Conservation (phyloP, 2,329 filamentous ascomycete species). For the Aspergillus cejpii region DNA sequence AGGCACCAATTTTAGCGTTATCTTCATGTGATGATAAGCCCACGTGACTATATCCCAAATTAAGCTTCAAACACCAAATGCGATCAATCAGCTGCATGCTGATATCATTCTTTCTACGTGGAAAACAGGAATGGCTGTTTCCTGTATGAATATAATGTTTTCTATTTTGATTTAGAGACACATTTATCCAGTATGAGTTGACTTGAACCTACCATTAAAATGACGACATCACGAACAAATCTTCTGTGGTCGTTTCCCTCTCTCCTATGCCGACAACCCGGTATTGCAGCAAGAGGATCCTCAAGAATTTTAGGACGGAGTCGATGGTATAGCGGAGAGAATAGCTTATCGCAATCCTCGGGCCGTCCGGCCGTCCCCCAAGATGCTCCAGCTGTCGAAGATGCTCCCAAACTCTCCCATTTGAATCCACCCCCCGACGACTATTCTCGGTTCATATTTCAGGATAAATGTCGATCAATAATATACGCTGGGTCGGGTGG, state of each 20-base stretch:
- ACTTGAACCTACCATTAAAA: constrained; percentile 13
- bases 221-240: constrained; percentile 19
- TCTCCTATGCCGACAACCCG: constrained; percentile 14
- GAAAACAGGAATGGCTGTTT: constrained; percentile 1
- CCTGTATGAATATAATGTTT: not conserved
- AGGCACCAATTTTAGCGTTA: not conserved
- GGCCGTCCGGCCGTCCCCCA: constrained; percentile 4
- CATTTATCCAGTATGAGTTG: constrained; percentile 13
- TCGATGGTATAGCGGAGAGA: constrained; percentile 22
- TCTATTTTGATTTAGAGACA: not conserved
- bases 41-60: not conserved
- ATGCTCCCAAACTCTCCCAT: constrained; percentile 42
- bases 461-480: constrained; percentile 73
- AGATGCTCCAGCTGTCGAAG: constrained; percentile 7
- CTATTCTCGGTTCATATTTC: constrained; percentile 75
- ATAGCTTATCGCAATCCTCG: constrained; percentile 5
- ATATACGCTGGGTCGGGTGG: constrained; percentile 76
- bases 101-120: not conserved
- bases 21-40: not conserved
- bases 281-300: constrained; percentile 10
- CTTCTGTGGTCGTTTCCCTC: constrained; percentile 13
- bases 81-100: not conserved
- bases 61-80: not conserved
- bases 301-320: constrained; percentile 5
- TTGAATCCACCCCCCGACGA: constrained; percentile 79